Conservation (phyloP, 192 early-diverging fungal genomes). For the Oehlia diaphana region DNA sequence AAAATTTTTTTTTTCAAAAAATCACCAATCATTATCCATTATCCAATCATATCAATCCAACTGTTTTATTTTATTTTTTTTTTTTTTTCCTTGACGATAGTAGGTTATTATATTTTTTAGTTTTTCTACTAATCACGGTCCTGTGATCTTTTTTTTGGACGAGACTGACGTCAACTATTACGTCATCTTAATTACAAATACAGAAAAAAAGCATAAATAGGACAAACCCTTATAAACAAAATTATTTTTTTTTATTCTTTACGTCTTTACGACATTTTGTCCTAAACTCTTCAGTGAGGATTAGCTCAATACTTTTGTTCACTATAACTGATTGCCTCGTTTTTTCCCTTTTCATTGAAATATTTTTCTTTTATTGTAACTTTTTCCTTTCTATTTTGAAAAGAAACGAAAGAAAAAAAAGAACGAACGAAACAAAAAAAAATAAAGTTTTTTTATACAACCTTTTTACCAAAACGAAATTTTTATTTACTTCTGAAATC, state of each 20-base stretch:
- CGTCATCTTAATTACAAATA: not conserved
- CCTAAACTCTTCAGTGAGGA: constrained; percentile 26
- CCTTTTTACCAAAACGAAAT: not conserved
- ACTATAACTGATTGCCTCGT: not conserved
- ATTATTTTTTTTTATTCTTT: not conserved
- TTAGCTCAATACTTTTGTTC: not conserved
- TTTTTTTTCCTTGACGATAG: not conserved
- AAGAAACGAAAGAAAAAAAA: not conserved
- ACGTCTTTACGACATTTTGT: not conserved
- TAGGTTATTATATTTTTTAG: not conserved
- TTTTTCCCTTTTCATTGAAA: constrained; percentile 8
- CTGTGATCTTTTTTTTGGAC: not conserved
- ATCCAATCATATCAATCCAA: not conserved
- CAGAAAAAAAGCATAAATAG: constrained; percentile 1
- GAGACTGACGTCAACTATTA: constrained; percentile 3
- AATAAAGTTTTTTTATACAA: not conserved
- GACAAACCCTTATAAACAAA: not conserved
- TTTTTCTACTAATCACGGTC: not conserved
- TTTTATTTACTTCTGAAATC: not conserved
- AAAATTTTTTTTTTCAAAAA: not conserved
- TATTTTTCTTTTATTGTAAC: not conserved
- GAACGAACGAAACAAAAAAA: not conserved
- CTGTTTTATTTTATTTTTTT: not conserved
- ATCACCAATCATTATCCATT: constrained; percentile 1
- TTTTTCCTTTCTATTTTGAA: not conserved